These are phyloP conservation scores for Candida smagusa DNA, from an alignment of 1,139 yeast genomes.

Conservation along the genomic window DNA sequence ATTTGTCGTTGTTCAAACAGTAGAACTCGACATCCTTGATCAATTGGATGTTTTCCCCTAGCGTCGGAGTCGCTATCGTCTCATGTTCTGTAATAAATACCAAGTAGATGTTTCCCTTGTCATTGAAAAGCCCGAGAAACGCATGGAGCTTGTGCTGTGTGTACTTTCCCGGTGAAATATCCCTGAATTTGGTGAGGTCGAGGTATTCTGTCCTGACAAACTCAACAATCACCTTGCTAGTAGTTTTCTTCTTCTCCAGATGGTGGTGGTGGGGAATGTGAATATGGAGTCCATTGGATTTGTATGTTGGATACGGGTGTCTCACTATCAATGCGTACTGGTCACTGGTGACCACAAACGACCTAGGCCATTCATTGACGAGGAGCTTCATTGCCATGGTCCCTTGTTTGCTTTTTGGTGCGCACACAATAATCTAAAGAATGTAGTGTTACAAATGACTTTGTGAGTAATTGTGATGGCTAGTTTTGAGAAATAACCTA, in stretches of 20 bases:
- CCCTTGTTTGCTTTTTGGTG: conserved; percentile 2
- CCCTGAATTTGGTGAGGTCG: conserved; percentile 38
- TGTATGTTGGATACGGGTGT: conserved; percentile 38
- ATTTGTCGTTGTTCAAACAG: conserved; percentile 57
- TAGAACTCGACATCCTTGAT: conserved; percentile 60
- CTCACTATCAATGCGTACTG: conserved; percentile 50
- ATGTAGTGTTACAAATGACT: no score
- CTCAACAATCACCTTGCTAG: conserved; percentile 47
- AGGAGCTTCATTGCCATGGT: conserved; percentile 41
- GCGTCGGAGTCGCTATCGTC: conserved; percentile 58
- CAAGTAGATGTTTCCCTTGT: conserved; percentile 53
- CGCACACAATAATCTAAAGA: no score
- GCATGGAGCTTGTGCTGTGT: conserved; percentile 43
- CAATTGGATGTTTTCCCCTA: conserved; percentile 49
- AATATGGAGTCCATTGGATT: conserved; percentile 19
- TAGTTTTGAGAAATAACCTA: no score
- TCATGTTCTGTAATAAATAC: conserved; percentile 57
- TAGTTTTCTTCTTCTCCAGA: conserved; percentile 8
- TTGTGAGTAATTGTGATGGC: no score
- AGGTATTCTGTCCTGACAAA: conserved; percentile 38
- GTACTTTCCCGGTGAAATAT: conserved; percentile 32
- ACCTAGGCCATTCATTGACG: conserved; percentile 51
- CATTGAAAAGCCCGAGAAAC: conserved; percentile 55
- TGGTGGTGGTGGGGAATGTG: conserved; percentile 31
- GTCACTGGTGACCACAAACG: conserved; percentile 50